These are phyloP conservation scores for Hyphopichia wangnamkhiaoensis DNA, from an alignment of 1,139 yeast species.

Conservation along the genomic window DNA sequence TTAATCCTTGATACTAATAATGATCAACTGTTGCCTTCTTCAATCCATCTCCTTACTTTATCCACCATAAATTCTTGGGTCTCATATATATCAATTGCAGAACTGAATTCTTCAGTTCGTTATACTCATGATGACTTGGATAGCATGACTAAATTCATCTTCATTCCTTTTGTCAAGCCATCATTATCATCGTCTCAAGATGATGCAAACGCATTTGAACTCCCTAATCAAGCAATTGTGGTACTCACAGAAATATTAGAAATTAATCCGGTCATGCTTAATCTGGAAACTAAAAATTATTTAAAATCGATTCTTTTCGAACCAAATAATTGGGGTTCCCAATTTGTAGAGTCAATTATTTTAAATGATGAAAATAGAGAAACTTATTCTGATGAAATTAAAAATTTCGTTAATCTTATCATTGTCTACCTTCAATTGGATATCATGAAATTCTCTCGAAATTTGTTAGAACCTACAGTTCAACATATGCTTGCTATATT, in stretches of 20 bases:
- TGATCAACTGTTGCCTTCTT: constrained; percentile 6
- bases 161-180: neutral
- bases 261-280: constrained; percentile 42
- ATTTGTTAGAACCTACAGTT: constrained; percentile 40
- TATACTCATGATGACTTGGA: constrained; percentile 23
- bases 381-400: constrained; percentile 45
- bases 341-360: constrained; percentile 27
- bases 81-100: constrained; percentile 33
- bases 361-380: constrained; percentile 21
- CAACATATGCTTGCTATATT: constrained; percentile 50
- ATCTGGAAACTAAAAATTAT: constrained; percentile 19
- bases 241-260: constrained; percentile 50
- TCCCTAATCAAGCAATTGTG: constrained; percentile 24
- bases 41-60: constrained; percentile 23
- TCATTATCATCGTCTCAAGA: neutral
- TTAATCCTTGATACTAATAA: neutral
- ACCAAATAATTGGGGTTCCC: constrained; percentile 37
- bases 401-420: constrained; percentile 51
- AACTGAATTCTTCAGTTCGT: constrained; percentile 35
- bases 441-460: constrained; percentile 48
- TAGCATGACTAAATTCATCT: constrained; percentile 1
- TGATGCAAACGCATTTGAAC: constrained; percentile 5
- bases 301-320: constrained; percentile 41
- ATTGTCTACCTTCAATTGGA: constrained; percentile 55
- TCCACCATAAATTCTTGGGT: constrained; percentile 38